These are phyloP conservation scores for Globisporangium lucens DNA, from an alignment of 352 stramenopile genomes.

Conservation along the genomic window DNA sequence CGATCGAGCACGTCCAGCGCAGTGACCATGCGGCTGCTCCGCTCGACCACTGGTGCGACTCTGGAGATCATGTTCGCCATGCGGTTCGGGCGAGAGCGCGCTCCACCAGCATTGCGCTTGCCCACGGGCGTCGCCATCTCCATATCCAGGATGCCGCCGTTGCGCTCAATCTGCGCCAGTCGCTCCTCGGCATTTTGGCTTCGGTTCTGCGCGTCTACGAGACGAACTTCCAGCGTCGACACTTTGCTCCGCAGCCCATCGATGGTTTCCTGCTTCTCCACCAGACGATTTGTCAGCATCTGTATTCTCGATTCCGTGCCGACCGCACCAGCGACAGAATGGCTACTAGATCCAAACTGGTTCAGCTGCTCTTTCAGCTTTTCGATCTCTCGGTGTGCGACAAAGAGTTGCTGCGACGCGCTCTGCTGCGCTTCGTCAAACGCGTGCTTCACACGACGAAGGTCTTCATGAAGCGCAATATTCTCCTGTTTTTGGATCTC, in stretches of 20 bases:
- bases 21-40: slow-evolving; percentile 61
- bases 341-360: slow-evolving; percentile 13
- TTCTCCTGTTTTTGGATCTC: slow-evolving; percentile 72
- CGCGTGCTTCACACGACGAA: slow-evolving; percentile 48
- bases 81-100: slow-evolving; percentile 53
- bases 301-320: slow-evolving; percentile 66
- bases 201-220: slow-evolving; percentile 49
- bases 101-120: slow-evolving; percentile 21
- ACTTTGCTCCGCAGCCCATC: slow-evolving; percentile 62
- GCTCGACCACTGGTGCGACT: slow-evolving; percentile 65
- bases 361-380: slow-evolving; percentile 46
- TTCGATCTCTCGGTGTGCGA: slow-evolving; percentile 36
- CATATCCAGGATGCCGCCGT: slow-evolving; percentile 60
- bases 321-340: slow-evolving; percentile 20
- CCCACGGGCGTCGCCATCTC: slow-evolving; percentile 57
- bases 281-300: slow-evolving; percentile 71
- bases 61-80: slow-evolving; percentile 64
- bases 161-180: slow-evolving; percentile 57
- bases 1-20: slow-evolving; percentile 65
- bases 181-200: slow-evolving; percentile 54
- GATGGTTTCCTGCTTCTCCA: slow-evolving; percentile 82
- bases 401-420: slow-evolving; percentile 34
- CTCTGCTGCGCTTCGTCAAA: slow-evolving; percentile 34
- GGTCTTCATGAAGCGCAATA: slow-evolving; percentile 42
- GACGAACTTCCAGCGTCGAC: slow-evolving; percentile 69